A percentile compares a stretch with the other conserved stretches of the same genome.
These are phyloP conservation scores for Neopestalotiopsis clavispora DNA, from an alignment of 2,329 filamentous ascomycete genomes.

Conservation along the genomic window DNA sequence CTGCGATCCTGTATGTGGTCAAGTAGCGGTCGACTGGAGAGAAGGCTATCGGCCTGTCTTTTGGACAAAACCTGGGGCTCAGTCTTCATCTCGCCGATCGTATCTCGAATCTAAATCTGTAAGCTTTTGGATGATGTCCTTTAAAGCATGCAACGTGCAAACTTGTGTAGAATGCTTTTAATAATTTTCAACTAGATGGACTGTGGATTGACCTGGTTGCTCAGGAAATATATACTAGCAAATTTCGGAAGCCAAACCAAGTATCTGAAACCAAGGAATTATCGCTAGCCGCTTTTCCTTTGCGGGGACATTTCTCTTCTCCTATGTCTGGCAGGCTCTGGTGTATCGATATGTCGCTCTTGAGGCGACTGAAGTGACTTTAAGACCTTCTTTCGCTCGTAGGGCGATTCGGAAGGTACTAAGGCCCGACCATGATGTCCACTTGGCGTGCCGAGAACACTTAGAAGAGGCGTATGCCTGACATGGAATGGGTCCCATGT, in stretches of 20 bases:
- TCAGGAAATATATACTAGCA: background rate
- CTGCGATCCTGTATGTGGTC: background rate
- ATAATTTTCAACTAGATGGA: background rate
- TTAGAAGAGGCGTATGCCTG: constrained; percentile 52
- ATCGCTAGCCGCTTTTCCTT: constrained; percentile 53
- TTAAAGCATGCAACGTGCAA: too few species aligned
- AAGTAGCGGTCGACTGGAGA: background rate
- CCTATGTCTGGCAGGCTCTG: constrained; percentile 45
- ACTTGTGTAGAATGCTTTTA: too few species aligned
- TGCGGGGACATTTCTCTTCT: constrained; percentile 42
- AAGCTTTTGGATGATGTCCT: too few species aligned
- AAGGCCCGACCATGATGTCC: constrained; percentile 66
- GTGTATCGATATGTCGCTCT: constrained; percentile 24
- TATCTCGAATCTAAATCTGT: too few species aligned
- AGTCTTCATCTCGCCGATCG: too few species aligned
- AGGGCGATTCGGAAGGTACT: constrained; percentile 66
- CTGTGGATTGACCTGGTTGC: background rate
- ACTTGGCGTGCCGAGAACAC: constrained; percentile 68
- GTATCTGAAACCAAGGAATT: background rate
- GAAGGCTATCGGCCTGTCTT: too few species aligned
- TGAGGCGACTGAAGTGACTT: constrained; percentile 27
- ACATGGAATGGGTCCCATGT: background rate
- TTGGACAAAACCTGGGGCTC: too few species aligned
- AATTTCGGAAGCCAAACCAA: background rate
- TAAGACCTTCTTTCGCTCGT: constrained; percentile 58